Evolutionary conservation across 768 basidiomycete species (phyloP).

Genomic region (Tricholoma sp.): DNA sequence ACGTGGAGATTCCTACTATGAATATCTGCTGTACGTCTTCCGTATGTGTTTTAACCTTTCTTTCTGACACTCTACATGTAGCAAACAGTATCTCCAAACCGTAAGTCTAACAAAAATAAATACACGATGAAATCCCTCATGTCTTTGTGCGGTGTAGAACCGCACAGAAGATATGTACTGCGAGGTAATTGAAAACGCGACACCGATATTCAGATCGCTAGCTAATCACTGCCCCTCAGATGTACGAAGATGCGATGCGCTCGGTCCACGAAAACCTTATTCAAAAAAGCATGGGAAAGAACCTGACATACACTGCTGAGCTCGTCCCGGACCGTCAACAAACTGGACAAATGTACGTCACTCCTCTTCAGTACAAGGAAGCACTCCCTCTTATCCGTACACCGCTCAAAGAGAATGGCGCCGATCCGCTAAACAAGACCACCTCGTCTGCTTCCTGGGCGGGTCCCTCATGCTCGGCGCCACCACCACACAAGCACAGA

Average conservation of each 20-base stretch:
- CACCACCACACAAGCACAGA: constrained; percentile 53
- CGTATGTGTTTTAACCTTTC: not conserved
- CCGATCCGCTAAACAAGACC: constrained; percentile 84
- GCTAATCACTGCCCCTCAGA: constrained; percentile 36
- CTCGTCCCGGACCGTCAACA: constrained; percentile 50
- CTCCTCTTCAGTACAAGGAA: not conserved
- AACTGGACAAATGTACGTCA: constrained; percentile 30
- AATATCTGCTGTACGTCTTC: constrained; percentile 70
- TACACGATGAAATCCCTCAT: not conserved
- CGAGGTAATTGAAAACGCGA: too few species aligned
- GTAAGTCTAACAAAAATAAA: constrained; percentile 37
- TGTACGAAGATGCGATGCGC: constrained; percentile 83
- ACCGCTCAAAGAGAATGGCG: constrained; percentile 52
- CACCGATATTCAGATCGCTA: not conserved
- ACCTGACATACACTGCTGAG: constrained; percentile 78
- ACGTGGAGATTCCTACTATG: constrained; percentile 91
- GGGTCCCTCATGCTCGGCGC: constrained; percentile 90
- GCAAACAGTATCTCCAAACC: constrained; percentile 84
- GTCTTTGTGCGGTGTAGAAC: constrained; percentile 38
- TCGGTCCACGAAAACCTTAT: constrained; percentile 75
- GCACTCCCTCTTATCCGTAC: not conserved
- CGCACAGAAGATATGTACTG: constrained; percentile 74
- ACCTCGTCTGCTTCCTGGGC: constrained; percentile 94
- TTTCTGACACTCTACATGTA: constrained; percentile 12
- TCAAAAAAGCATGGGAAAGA: constrained; percentile 49